Conservation (phyloP, 768 basidiomycete genomes). For the Boletus sensibilis region DNA sequence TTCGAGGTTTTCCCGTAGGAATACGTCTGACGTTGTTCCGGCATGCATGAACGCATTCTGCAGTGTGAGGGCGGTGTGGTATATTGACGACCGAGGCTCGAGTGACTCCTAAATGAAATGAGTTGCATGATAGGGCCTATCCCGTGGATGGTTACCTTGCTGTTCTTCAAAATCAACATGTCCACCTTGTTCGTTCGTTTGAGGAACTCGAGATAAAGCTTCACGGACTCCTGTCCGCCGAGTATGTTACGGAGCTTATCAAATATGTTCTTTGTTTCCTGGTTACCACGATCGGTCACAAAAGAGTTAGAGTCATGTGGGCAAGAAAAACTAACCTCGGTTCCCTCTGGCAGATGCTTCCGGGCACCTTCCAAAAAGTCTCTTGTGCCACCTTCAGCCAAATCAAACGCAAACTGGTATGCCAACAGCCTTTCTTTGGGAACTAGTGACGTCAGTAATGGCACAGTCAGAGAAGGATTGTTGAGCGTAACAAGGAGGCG, state of each 20-base stretch:
- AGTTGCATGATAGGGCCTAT: constrained; percentile 1
- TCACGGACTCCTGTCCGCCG: constrained; percentile 88
- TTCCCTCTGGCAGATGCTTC: constrained; percentile 64
- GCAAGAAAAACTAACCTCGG: constrained; percentile 45
- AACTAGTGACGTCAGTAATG: constrained; percentile 70
- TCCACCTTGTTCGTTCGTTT: constrained; percentile 93
- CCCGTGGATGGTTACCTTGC: constrained; percentile 57
- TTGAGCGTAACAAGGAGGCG: constrained; percentile 89
- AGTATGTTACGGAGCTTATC: constrained; percentile 81
- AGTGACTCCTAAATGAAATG: constrained; percentile 65
- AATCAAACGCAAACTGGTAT: constrained; percentile 94
- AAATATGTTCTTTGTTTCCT: constrained; percentile 63
- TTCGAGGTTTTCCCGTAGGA: constrained; percentile 93
- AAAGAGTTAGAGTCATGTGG: not conserved
- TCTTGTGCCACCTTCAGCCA: constrained; percentile 91
- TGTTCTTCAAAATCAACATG: constrained; percentile 85
- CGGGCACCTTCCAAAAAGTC: constrained; percentile 84
- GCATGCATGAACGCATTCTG: constrained; percentile 98
- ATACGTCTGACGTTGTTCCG: constrained; percentile 94
- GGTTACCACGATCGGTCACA: constrained; percentile 12
- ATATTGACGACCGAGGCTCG: constrained; percentile 93
- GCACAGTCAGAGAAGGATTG: constrained; percentile 73
- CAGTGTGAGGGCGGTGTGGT: constrained; percentile 93
- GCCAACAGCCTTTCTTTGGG: constrained; percentile 73
- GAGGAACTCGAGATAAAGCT: constrained; percentile 92